Conservation (phyloP, 2,329 filamentous ascomycete species). For the Aspergillus fijiensis region DNA sequence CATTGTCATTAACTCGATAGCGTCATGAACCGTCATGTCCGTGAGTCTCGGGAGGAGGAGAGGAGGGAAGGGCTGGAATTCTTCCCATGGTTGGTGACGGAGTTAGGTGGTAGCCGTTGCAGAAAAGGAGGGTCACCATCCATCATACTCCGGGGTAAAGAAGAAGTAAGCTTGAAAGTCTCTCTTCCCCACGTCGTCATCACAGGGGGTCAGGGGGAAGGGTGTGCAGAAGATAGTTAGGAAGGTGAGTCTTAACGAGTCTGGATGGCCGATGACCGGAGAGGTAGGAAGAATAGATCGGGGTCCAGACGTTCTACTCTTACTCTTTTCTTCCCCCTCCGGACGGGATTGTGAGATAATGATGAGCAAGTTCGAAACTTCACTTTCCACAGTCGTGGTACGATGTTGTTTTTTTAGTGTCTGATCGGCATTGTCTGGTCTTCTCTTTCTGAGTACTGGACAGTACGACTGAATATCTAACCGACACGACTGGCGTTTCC, state of each 20-base stretch:
- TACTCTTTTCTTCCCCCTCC: neutral
- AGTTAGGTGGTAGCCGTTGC: neutral
- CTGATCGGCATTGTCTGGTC: neutral
- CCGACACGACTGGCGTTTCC: neutral
- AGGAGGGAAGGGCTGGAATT: neutral
- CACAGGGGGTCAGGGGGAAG: neutral
- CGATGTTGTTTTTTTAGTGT: neutral
- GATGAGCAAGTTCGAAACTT: neutral
- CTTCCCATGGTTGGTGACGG: conserved; percentile 1
- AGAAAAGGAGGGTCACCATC: neutral
- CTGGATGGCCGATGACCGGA: neutral
- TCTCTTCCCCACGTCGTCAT: neutral
- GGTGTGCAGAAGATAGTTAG: no score
- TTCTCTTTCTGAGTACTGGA: no score
- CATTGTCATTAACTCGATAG: conserved; percentile 10
- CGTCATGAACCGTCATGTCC: conserved; percentile 13
- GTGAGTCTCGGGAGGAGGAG: neutral
- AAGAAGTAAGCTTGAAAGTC: neutral
- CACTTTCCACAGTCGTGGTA: neutral
- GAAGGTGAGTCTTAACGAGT: neutral
- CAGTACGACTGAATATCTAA: neutral
- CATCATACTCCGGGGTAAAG: neutral
- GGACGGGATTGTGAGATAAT: neutral
- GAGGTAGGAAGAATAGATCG: no score
- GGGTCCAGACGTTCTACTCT: no score